These are phyloP conservation scores for Corinectria fuckeliana DNA, from an alignment of 2,329 filamentous ascomycete genomes.

Conservation along the genomic window DNA sequence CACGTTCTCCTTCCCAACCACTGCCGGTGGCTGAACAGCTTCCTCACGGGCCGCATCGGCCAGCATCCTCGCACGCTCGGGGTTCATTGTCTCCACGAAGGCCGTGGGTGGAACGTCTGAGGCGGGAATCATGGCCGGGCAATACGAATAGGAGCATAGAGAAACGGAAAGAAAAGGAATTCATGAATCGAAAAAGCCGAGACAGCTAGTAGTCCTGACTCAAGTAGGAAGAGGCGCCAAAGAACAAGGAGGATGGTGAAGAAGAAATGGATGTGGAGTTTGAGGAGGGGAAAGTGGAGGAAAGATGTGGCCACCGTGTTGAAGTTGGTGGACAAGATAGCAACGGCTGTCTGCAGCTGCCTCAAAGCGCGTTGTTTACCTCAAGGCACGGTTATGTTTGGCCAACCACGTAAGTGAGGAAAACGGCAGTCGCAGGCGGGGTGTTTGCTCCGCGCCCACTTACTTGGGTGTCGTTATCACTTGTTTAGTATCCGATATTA, in stretches of 20 bases:
- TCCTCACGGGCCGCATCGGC: slow-evolving; percentile 21
- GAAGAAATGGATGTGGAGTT: background rate
- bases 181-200: background rate
- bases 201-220: no score
- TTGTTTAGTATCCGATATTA: no score
- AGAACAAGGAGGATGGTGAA: background rate
- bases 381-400: no score
- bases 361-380: background rate
- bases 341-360: background rate
- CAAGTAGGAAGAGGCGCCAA: background rate
- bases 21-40: background rate
- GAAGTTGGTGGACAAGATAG: background rate
- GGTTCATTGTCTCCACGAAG: slow-evolving; percentile 34
- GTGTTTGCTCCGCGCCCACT: no score
- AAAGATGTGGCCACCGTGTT: background rate
- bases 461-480: no score
- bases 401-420: no score
- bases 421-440: no score
- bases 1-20: slow-evolving; percentile 17
- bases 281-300: background rate
- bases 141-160: background rate
- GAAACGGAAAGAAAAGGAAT: background rate
- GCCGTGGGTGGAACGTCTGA: background rate
- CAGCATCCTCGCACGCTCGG: slow-evolving; percentile 37
- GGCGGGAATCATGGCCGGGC: background rate